Base-by-base conservation (phyloP, 257 asterid species). In the Nicotiana sylvestris region DNA sequence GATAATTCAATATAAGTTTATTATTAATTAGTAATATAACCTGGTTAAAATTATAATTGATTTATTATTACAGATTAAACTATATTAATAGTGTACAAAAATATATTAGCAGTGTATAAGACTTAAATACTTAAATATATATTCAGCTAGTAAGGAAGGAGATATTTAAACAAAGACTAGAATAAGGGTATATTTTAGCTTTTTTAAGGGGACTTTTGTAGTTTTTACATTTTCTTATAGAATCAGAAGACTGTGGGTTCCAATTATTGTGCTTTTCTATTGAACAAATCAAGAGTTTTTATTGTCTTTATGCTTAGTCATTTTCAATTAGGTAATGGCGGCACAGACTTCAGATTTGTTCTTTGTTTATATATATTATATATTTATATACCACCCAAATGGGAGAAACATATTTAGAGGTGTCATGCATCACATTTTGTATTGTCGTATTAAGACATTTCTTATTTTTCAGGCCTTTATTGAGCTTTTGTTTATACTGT, bases 201-300 rank as follows among this genome's bases (percentile, higher is more conserved):
- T 79, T 82, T 84, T 33, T 1, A 33, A 78, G 68, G 81, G 82
- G 76, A 74, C 79, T 65, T 74, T 82, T 9, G 57, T 33, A 8
- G 12, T 85, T 90, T 84, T 88, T 84, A 84, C 85, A 83, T 83
- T 60, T 61, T 46, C 21, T 27, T 62, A 84, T 82, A 53, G 70
- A 79, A 77, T 60, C 66, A 53, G 66, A 55, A 69, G 79, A 81
- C 32, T 76, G 43, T 43, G 68, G 83, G 86, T 76, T 70, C 92
- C 92, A 90, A 92, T 91, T 81, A 90, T 90, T 87, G 91, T 29
- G 67, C 83, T 30, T 60, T 25, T 72, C 67, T 17, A 87, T 80
- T 82, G 70, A 77, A 82, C 57, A 83, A 80, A 66, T 66, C 56
- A 64, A 83, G 82, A 85, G 39, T 56, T 9, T 77, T 55, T 32